phyloP scores from a whole-genome alignment of 2,329 filamentous ascomycete species.

The Fusarium equiseti region DNA sequence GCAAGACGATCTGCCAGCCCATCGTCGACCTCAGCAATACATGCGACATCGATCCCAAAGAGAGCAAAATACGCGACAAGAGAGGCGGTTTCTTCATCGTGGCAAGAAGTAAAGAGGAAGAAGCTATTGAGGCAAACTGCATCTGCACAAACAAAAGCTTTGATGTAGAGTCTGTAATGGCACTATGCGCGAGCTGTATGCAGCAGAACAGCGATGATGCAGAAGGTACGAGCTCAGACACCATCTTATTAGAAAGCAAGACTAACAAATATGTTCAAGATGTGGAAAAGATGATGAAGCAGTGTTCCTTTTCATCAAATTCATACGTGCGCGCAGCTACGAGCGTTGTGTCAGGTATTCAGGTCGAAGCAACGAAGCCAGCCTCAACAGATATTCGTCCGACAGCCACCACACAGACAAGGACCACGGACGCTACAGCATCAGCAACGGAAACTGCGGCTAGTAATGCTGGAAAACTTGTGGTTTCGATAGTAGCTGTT shows the following conservation, averaged over 20 bases:
- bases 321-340: neutral
- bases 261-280: neutral
- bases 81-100: neutral
- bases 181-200: slow-evolving; percentile 4
- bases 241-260: fast-evolving
- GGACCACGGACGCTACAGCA: neutral
- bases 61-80: neutral
- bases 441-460: neutral
- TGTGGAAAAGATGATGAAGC: slow-evolving; percentile 3
- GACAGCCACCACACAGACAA: neutral
- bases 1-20: slow-evolving; percentile 16
- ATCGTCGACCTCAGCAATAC: slow-evolving; percentile 7
- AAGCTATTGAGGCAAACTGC: neutral
- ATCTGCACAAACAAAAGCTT: slow-evolving; percentile 4
- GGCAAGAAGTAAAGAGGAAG: neutral
- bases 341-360: slow-evolving; percentile 3
- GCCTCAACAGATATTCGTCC: neutral
- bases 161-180: neutral
- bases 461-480: neutral
- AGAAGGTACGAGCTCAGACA: neutral
- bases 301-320: neutral
- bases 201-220: neutral
- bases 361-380: slow-evolving; percentile 4
- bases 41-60: slow-evolving; percentile 16
- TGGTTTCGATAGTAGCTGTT: neutral